Evolutionary conservation across 192 early-diverging fungal genomes (phyloP).

Genomic region (Coemansia sp.): DNA sequence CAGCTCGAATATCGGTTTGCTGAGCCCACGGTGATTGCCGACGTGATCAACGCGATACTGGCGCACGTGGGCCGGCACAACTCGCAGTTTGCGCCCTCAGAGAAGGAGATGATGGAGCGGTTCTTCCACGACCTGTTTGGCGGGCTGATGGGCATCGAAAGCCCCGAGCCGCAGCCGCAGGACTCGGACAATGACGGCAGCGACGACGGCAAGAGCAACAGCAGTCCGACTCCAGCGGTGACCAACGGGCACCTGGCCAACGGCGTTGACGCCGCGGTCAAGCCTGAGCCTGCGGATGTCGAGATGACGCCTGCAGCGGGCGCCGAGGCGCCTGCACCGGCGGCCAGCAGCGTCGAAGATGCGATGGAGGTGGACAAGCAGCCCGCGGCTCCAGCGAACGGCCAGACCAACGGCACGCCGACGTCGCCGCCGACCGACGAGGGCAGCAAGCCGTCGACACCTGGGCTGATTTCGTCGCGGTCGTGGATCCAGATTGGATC

Average conservation of each 20-base stretch:
- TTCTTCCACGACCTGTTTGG: constrained; percentile 74
- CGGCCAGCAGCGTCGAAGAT: not conserved
- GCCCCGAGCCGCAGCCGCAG: not conserved
- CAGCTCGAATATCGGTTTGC: constrained; percentile 80
- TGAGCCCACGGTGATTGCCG: constrained; percentile 70
- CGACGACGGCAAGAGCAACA: not conserved
- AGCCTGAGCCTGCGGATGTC: not conserved
- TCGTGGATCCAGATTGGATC: constrained; percentile 50
- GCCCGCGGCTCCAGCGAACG: not conserved
- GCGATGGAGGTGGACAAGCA: constrained; percentile 9
- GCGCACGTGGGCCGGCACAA: constrained; percentile 63
- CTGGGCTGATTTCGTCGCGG: constrained; percentile 49
- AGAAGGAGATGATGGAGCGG: constrained; percentile 71
- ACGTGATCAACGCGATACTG: constrained; percentile 72
- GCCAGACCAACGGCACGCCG: constrained; percentile 4
- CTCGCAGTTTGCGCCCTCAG: constrained; percentile 53
- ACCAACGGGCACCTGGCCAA: constrained; percentile 18
- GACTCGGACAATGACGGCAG: constrained; percentile 1
- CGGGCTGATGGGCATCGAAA: constrained; percentile 42
- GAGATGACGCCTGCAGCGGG: not conserved
- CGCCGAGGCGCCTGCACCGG: not conserved
- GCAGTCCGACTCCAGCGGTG: not conserved
- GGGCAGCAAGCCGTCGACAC: constrained; percentile 50
- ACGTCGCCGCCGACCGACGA: constrained; percentile 3
- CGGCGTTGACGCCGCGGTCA: not conserved